A percentile compares a stretch with the other conserved stretches of the same genome.
Conservation (phyloP, 495 filamentous ascomycete genomes). For the Podospora appendiculata region DNA sequence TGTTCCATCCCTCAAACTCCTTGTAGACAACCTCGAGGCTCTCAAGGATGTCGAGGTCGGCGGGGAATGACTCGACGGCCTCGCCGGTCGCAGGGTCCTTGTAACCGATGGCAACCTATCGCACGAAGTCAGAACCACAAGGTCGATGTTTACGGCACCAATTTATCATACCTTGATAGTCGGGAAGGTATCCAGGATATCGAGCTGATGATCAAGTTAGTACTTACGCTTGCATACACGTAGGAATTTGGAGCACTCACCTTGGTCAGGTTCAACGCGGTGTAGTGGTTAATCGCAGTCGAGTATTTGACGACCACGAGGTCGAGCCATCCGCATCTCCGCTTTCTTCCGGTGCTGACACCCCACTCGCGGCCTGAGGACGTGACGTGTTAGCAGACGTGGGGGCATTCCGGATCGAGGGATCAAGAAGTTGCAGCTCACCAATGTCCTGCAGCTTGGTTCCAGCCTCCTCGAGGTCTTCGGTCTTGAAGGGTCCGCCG, state of each 20-base stretch:
- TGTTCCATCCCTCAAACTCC: slow-evolving; percentile 73
- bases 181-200: slow-evolving; percentile 76
- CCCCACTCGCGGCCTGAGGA: slow-evolving; percentile 47
- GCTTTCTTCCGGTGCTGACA: slow-evolving; percentile 71
- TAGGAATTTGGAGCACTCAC: too few relatives aligned
- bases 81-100: slow-evolving; percentile 36
- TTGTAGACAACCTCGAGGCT: slow-evolving; percentile 57
- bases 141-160: too few relatives aligned
- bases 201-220: slow-evolving; percentile 34
- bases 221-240: too few relatives aligned
- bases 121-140: too few relatives aligned
- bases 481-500: slow-evolving; percentile 78
- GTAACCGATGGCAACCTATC: slow-evolving; percentile 56
- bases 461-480: slow-evolving; percentile 54
- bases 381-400: neutral
- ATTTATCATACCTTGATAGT: slow-evolving; percentile 49
- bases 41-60: slow-evolving; percentile 25
- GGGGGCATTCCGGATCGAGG: slow-evolving; percentile 10
- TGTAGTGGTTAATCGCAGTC: slow-evolving; percentile 64
- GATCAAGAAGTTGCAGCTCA: slow-evolving; percentile 4
- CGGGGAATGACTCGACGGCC: slow-evolving; percentile 30
- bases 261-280: slow-evolving; percentile 72
- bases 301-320: slow-evolving; percentile 80
- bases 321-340: slow-evolving; percentile 87
- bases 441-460: slow-evolving; percentile 39